Evolutionary conservation across 2,329 filamentous ascomycete genomes (phyloP), one percentile per base, ranked within the genome.

Genomic region (Teratosphaeria viscida): DNA sequence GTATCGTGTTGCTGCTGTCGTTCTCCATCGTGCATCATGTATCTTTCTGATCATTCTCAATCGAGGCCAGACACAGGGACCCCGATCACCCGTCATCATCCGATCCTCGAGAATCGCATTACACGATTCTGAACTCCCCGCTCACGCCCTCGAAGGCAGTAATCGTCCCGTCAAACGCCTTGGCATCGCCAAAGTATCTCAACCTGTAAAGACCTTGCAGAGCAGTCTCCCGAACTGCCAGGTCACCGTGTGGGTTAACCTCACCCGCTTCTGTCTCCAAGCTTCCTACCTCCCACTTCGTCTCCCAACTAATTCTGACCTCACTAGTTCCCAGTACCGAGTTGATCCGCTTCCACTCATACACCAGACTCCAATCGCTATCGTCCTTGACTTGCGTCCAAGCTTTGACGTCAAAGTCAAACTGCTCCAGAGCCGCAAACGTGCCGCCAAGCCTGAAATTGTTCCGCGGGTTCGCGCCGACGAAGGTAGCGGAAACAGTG

Each of bases 401-500:
- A 0, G 54, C 59, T 1, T 62, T 63, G 14, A 70, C 76, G 66
- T 74, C 59, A 70, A 68, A 47, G 66, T 79, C 71, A 55, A 83
- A 78, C 68, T 78, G 78, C 76, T 96, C 91, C 0, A 96, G 82
- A 0, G 88, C 83, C 0, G 86, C 86, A 72, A 85, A 96, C 0
- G 90, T 95, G 2, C 79, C 81, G 67, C 89, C 92, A 1, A 90
- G 83, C 1, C 85, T 83, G 34, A 96, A 82, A 64, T 96, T 88
- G 72, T 96, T 96, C 34, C 92, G 83, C 16, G 92, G 92, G 68
- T 96, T 96, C 0, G 92, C 92, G 16, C 87, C 92, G 2, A 92
- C 83, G 72, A 96, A 96, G 0, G 80, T 85, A 0, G 81, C 87
- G 16, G 77, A 81, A 55, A 92, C 83, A 3, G 77, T 77, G 35